Evolutionary conservation across 768 basidiomycete genomes (phyloP), one percentile per base, ranked within the genome.

Genomic region (Boletus insuetus): DNA sequence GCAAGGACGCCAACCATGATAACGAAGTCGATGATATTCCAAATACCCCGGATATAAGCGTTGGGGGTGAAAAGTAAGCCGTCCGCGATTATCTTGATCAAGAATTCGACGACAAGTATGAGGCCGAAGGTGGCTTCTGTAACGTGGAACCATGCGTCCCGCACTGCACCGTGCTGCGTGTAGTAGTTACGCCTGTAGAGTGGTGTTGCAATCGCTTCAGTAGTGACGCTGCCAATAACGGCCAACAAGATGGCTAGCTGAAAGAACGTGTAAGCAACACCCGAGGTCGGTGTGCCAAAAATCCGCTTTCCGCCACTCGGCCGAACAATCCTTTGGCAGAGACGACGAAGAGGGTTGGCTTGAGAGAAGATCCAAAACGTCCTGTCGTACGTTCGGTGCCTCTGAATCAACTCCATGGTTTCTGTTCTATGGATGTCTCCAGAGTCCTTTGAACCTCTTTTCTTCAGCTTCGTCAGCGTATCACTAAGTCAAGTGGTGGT

Each of bases 81-180:
- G 65, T 98, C 96, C 1, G 96, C 96, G 45, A 93, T 75, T 67
- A 94, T 73, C 73, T 98, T 98, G 83, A 97, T 84, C 58, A 87
- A 50, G 63, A 94, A 94, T 66, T 98, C 96, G 53, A 85, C 59
- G 42, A 95, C 73, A 20, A 96, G 83, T 6, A 79, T 73, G 59
- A 87, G 72, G 0, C 86, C 87, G 54, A 97, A 87, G 0, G 80
- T 73, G 0, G 81, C 75, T 66, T 97, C 94, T 4, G 86, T 81
- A 49, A 95, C 74, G 65, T 91, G 88, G 70, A 94, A 98, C 96
- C 96, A 98, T 4, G 91, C 80, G 4, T 77, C 79, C 7, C 87
- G 82, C n/a, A 77, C 63, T 26, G 73, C 64, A 0, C 90, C 92
- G 53, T 91, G 64, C 17, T 74, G 57, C 12, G 68, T 60, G 69